Conservation (phyloP, 371 early-diverging fungal genomes). For the Parasitella parasitica region DNA sequence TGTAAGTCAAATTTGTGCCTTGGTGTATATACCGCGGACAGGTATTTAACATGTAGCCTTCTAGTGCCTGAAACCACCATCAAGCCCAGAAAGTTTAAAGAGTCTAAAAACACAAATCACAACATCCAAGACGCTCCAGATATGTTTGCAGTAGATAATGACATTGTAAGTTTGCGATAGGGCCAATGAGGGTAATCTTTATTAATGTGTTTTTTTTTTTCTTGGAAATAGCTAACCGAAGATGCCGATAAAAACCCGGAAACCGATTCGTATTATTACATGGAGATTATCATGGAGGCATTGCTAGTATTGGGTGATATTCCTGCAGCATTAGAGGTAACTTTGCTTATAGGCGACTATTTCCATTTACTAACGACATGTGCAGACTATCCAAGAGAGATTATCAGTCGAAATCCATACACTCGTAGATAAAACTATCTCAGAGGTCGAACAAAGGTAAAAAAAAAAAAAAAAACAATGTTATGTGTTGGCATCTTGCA, state of each 20-base stretch:
- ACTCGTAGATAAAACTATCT: constrained; percentile 85
- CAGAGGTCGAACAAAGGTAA: constrained; percentile 82
- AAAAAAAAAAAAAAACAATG: not conserved
- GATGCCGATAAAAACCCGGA: constrained; percentile 83
- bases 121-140: constrained; percentile 18
- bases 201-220: not conserved
- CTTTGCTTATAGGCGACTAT: not conserved
- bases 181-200: not conserved
- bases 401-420: constrained; percentile 81
- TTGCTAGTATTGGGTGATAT: constrained; percentile 75
- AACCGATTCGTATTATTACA: constrained; percentile 87
- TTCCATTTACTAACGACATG: not conserved
- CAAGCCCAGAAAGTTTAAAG: constrained; percentile 36
- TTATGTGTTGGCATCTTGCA: no score
- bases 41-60: not conserved
- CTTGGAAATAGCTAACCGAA: constrained; percentile 56
- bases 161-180: constrained; percentile 24
- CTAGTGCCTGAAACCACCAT: constrained; percentile 50
- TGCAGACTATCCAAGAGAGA: constrained; percentile 70
- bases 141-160: constrained; percentile 43
- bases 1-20: constrained; percentile 34
- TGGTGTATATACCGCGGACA: no score
- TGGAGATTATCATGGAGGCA: constrained; percentile 83
- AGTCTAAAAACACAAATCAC: not conserved
- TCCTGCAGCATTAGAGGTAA: constrained; percentile 75